These are phyloP conservation scores for Dactylellina drechsleri DNA, from an alignment of 2,329 filamentous ascomycete genomes.

Conservation along the genomic window DNA sequence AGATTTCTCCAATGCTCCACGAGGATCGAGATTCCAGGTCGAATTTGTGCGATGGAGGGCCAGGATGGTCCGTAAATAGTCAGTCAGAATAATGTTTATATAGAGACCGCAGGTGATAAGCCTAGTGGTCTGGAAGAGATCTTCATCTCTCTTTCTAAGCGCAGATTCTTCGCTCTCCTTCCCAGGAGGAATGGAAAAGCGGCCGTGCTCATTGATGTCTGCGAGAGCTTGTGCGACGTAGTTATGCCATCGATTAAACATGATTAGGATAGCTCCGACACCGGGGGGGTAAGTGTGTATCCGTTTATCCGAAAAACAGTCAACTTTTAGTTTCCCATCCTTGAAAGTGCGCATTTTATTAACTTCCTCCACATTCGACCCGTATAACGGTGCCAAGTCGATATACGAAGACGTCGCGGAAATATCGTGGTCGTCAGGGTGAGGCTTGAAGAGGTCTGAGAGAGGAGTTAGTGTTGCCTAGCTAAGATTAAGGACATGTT, in stretches of 20 bases:
- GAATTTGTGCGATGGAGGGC: conserved; percentile 77
- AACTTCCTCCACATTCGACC: conserved; percentile 68
- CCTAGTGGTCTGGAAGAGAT: conserved; percentile 80
- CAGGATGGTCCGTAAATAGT: conserved; percentile 82
- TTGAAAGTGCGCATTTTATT: conserved; percentile 70
- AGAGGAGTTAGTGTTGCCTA: neutral
- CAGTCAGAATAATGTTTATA: conserved; percentile 79
- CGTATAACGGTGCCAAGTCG: conserved; percentile 77
- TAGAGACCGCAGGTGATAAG: conserved; percentile 79
- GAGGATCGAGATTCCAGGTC: conserved; percentile 75
- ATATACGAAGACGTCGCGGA: conserved; percentile 78
- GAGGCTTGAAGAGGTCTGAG: conserved; percentile 75
- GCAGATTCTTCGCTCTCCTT: conserved; percentile 65
- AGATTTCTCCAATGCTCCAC: conserved; percentile 57
- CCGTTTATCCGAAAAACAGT: conserved; percentile 76
- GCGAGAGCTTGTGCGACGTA: conserved; percentile 81
- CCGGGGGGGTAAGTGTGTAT: conserved; percentile 77
- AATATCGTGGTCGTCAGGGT: conserved; percentile 69
- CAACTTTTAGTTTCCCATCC: conserved; percentile 77
- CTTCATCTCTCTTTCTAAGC: conserved; percentile 78
- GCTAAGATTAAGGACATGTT: conserved; percentile 62
- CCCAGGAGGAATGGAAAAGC: conserved; percentile 75
- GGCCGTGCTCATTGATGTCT: conserved; percentile 82
- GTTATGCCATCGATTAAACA: conserved; percentile 90
- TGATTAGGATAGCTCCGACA: conserved; percentile 76